phyloP scores from a whole-genome alignment of 176 grass and related monocot species.

The Eragrostis nindensis region DNA sequence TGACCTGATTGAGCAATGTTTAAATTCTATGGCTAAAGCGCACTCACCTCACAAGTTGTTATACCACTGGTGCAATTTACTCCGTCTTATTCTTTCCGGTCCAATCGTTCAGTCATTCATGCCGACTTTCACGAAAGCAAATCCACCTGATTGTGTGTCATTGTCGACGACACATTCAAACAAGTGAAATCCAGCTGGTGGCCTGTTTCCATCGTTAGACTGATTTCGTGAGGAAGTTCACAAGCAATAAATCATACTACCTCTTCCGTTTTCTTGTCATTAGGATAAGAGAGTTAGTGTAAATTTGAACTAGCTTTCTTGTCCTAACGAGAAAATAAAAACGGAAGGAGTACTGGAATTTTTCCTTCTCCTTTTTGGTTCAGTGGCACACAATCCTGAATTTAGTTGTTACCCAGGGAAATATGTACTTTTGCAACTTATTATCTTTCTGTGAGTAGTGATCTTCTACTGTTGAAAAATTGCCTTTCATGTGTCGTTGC shows the following conservation, averaged over 20 bases:
- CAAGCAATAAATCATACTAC: neutral
- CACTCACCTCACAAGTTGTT: too few relatives aligned
- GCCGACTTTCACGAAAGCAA: neutral
- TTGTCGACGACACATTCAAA: neutral
- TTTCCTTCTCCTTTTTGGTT: neutral
- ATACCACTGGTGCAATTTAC: too few relatives aligned
- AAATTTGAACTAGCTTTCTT: too few relatives aligned
- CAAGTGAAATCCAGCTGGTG: slow-evolving; percentile 32
- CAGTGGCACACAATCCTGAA: neutral
- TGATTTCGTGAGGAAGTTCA: neutral
- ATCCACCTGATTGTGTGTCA: neutral
- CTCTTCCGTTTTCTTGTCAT: too few relatives aligned
- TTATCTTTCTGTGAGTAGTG: neutral
- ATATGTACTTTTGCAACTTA: too few relatives aligned
- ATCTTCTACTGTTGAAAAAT: neutral
- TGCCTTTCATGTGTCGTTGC: too few relatives aligned
- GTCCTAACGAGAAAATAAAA: too few relatives aligned
- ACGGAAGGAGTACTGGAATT: too few relatives aligned
- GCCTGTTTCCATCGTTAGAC: slow-evolving; percentile 10
- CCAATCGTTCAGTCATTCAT: neutral
- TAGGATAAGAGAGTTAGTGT: too few relatives aligned
- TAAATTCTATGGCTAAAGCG: too few relatives aligned
- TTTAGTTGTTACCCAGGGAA: neutral
- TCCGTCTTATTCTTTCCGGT: too few relatives aligned
- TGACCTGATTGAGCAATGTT: too few relatives aligned